Evolutionary conservation across 2,329 filamentous ascomycete species (phyloP), one percentile per base, ranked within the genome.

Genomic region (Fusarium cyanostomum): DNA sequence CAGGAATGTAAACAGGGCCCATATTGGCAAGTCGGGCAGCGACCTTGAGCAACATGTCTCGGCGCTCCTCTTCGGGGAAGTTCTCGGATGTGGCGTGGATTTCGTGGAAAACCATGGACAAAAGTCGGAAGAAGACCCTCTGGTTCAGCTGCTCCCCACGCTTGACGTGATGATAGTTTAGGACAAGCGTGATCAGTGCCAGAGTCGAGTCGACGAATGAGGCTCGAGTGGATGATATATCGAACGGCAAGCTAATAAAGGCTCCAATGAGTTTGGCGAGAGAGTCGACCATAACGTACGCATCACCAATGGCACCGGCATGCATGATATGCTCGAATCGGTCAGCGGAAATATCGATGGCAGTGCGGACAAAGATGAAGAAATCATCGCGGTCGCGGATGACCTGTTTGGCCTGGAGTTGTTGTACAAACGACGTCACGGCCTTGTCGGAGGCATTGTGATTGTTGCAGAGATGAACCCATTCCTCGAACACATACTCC

Each of bases 401-500:
- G 15, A 95, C 81, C 61, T 90, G 86, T 64, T 86, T 86, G 54
- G 88, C 84, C 69, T 94, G 90, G 72, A 98, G 81, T 75, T 98
- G 94, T 69, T 90, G 88, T 41, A 97, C 86, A 76, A 98, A 98
- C 2, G 91, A 86, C 7, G 85, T 80, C 51, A 88, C 82, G 1
- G 89, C 86, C 71, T 90, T 91, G 61, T 92, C 90, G 5, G 89
- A 88, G 5, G 89, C 87, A 66, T 89, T 87, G n/a, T 88, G 85
- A 69, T 92, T 92, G 75, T 90, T 90, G 78, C 85, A 90, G 8
- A 97, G 84, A 58, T 90, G 88, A 26, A 94, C 86, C 95, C 95
- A 99, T 78, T 99, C 95, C 38, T 94, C 93, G 71, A 99, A 97
- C 16, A 97, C 85, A 73, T 99, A 98, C 69, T 96, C 92, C 78